Evolutionary conservation across 108 stramenopile species (phyloP).

Genomic region (Skeletonema costatum): DNA sequence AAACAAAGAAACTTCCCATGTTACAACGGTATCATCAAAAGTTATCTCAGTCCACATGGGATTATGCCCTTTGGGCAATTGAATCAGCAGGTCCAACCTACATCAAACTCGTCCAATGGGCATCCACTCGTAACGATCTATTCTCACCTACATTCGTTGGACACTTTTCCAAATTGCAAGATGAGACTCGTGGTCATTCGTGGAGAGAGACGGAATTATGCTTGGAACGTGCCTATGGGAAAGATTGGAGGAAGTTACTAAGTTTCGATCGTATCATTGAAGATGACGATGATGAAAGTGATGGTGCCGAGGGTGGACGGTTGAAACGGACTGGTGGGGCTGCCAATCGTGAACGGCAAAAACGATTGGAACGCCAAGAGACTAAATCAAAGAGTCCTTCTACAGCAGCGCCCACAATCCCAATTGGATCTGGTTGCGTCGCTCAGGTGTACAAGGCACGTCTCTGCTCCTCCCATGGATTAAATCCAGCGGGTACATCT

Average conservation of each 20-base stretch:
- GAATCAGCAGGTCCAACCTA: slow-evolving; percentile 89
- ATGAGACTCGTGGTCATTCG: slow-evolving; percentile 79
- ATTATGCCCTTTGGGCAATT: slow-evolving; percentile 86
- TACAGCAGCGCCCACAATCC: slow-evolving; percentile 24
- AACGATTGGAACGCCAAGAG: slow-evolving; percentile 16
- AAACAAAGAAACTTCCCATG: not conserved
- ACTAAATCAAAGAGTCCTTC: not conserved
- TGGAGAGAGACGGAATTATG: slow-evolving; percentile 71
- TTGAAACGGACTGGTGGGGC: slow-evolving; percentile 22
- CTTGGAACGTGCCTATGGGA: slow-evolving; percentile 66
- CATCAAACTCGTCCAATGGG: slow-evolving; percentile 93
- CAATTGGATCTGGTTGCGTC: slow-evolving; percentile 89
- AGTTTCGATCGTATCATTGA: slow-evolving; percentile 27
- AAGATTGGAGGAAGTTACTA: slow-evolving; percentile 47
- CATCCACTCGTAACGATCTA: slow-evolving; percentile 87
- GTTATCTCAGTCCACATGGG: slow-evolving; percentile 57
- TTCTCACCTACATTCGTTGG: slow-evolving; percentile 81
- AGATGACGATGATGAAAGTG: slow-evolving; percentile 27
- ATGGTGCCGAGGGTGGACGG: slow-evolving; percentile 4
- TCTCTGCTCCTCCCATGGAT: slow-evolving; percentile 23
- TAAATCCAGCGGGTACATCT: slow-evolving; percentile 60
- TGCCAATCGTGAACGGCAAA: slow-evolving; percentile 31
- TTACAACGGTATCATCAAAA: slow-evolving; percentile 2
- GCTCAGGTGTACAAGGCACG: slow-evolving; percentile 88
- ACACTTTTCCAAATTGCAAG: slow-evolving; percentile 87